Percentiles rank a stretch among this genome's conserved stretches.
phyloP scores from a whole-genome alignment of 2,329 filamentous ascomycete species.

The Fusarium brachygibbosum region DNA sequence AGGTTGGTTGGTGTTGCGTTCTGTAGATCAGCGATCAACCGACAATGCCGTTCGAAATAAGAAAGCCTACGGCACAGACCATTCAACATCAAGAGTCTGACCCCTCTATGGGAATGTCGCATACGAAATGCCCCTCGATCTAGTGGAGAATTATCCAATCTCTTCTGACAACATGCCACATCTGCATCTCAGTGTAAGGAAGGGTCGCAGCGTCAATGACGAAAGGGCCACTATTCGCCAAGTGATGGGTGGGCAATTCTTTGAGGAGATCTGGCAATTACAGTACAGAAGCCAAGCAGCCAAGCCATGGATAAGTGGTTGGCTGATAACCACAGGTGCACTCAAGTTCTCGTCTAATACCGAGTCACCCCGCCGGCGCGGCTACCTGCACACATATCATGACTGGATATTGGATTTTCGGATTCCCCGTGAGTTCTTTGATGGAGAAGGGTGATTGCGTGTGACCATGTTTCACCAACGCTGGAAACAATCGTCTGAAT shows the following conservation, averaged over 20 bases:
- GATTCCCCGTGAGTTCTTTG: conserved; percentile 10
- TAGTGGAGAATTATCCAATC: conserved; percentile 49
- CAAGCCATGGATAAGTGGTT: conserved; percentile 33
- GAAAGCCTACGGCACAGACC: conserved; percentile 19
- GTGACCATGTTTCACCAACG: conserved; percentile 45
- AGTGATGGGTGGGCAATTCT: conserved; percentile 19
- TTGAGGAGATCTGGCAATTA: conserved; percentile 23
- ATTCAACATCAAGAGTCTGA: conserved; percentile 23
- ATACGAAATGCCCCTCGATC: conserved; percentile 45
- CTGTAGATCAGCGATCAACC: conserved; percentile 30
- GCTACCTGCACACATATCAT: conserved; percentile 43
- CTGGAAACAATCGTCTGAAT: conserved; percentile 25
- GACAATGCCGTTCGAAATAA: conserved; percentile 9
- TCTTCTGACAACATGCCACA: conserved; percentile 46
- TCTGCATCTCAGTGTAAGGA: conserved; percentile 36
- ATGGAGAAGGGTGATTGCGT: conserved; percentile 33
- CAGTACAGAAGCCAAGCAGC: conserved; percentile 9
- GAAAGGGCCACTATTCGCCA: conserved; percentile 24
- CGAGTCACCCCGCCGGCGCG: conserved; percentile 37
- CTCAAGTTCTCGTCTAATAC: conserved; percentile 16
- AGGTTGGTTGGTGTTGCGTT: conserved; percentile 1
- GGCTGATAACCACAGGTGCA: conserved; percentile 30
- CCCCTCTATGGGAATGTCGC: conserved; percentile 25
- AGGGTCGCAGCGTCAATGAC: conserved; percentile 30
- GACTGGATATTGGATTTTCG: conserved; percentile 17